These are phyloP conservation scores for Daphne laureola DNA, from an alignment of 441 rosid genomes.

Conservation along the genomic window DNA sequence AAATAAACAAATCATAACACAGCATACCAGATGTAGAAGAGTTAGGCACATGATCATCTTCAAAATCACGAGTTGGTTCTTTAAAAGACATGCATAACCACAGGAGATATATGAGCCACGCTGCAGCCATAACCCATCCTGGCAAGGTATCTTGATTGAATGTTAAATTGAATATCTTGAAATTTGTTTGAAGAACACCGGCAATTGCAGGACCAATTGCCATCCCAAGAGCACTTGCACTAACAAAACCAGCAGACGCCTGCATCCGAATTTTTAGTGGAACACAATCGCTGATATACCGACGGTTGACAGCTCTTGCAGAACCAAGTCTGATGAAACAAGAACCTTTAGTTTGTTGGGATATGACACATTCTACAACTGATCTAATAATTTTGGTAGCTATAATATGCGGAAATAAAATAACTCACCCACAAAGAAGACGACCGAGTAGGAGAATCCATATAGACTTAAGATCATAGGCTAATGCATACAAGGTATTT, in stretches of 20 bases:
- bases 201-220: conserved; percentile 99
- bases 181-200: conserved; percentile 75
- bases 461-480: conserved; percentile 74
- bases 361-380: conserved; percentile 4
- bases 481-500: conserved; percentile 85
- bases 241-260: conserved; percentile 97
- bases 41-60: conserved; percentile 26
- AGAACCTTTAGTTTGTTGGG: too few relatives aligned
- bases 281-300: conserved; percentile 95
- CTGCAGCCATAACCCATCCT: conserved; percentile 96
- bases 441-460: conserved; percentile 75
- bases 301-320: conserved; percentile 96
- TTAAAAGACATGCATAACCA: conserved; percentile 76
- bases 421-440: conserved; percentile 86
- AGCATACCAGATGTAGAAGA: conserved; percentile 44
- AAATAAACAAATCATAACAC: conserved; percentile 11
- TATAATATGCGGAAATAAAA: conserved; percentile 10
- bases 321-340: conserved; percentile 72
- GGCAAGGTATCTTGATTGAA: conserved; percentile 82
- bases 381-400: neutral
- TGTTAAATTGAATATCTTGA: conserved; percentile 68
- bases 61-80: conserved; percentile 64
- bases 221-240: conserved; percentile 99
- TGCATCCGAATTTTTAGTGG: conserved; percentile 87
- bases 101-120: conserved; percentile 80